Percentiles rank a stretch among this genome's conserved stretches.
Evolutionary conservation across 2,329 filamentous ascomycete species (phyloP).

Genomic region (Claviceps sp.): DNA sequence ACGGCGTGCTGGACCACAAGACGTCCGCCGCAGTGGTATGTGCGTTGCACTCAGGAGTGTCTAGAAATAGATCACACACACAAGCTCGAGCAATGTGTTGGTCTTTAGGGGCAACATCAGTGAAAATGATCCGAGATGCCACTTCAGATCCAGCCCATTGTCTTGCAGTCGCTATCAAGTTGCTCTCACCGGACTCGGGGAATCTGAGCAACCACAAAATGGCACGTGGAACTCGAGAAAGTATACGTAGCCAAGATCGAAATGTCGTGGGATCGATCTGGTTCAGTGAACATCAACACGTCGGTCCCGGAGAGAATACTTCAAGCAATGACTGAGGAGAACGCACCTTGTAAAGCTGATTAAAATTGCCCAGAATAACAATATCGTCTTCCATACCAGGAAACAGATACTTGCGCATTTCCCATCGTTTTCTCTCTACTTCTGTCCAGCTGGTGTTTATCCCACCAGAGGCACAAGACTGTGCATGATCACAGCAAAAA

Average conservation of each 20-base stretch:
- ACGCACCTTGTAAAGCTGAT: constrained; percentile 90
- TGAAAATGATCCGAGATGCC: constrained; percentile 80
- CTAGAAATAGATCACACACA: constrained; percentile 87
- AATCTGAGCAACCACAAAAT: constrained; percentile 95
- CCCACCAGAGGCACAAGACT: constrained; percentile 67
- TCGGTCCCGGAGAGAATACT: not conserved
- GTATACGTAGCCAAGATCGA: constrained; percentile 85
- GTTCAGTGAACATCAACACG: not conserved
- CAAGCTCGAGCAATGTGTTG: constrained; percentile 86
- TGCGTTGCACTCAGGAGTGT: constrained; percentile 95
- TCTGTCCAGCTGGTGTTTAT: constrained; percentile 63
- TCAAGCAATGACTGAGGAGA: not conserved
- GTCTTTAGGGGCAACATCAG: constrained; percentile 90
- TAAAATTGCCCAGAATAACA: constrained; percentile 94
- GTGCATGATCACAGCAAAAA: constrained; percentile 94
- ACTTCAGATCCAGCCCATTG: constrained; percentile 78
- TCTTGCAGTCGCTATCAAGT: constrained; percentile 66
- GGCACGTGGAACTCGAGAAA: constrained; percentile 72
- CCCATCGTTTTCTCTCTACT: constrained; percentile 72
- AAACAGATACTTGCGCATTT: constrained; percentile 87
- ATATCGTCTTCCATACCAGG: constrained; percentile 68
- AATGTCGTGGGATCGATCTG: constrained; percentile 97
- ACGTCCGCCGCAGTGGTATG: constrained; percentile 96
- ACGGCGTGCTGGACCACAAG: constrained; percentile 87
- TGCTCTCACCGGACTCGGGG: constrained; percentile 79